Evolutionary conservation across 768 basidiomycete species (phyloP), one percentile per base, ranked within the genome.

Genomic region (Panellus pusillus): DNA sequence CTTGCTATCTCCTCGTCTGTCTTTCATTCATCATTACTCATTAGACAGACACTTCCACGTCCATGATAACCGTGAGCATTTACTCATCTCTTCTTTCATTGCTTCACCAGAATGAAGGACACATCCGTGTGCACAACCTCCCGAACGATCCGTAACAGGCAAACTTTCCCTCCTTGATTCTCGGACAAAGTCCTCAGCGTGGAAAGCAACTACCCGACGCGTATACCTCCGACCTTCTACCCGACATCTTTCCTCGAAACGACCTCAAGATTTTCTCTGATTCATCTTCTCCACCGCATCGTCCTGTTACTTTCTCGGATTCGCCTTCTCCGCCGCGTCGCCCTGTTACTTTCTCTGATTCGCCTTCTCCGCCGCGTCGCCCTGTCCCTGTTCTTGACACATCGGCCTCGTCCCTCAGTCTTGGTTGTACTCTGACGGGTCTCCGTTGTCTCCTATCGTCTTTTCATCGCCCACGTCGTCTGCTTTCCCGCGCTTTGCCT

Each of bases 401-500:
- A 7, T 60, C 54, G 4, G 44, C 60, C 11, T 44, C 48, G 24
- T 54, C 57, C 8, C 17, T 46, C 18, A 44, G 31, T 19, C 14
- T 39, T n/a, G 19, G 7, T 40, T 40, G 41, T n/a, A 41, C 28
- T 11, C 54, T 9, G 48, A 36, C 39, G 17, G n/a, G 7, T 44
- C 62, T 37, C 60, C 57, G 1, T 35, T 54, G 14, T 63, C 65
- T 6, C 63, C 65, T 15, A 66, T 66, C 9, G 47, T 66, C 6
- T 66, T 69, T 49, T 60, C 67, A 12, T 70, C 68, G 12, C 69
- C 68, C 12, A 54, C 63, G 6, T 69, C 65, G 15, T 68, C 66
- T 28, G 15, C 59, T 13, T 54, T 61, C 43, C 59, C 59, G 8
- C 59, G 48, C 38, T 44, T 44, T 19, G 20, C n/a, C 37, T 15